Base-by-base conservation (phyloP, 2,329 filamentous ascomycete species). In the Botrytis fragariae region DNA sequence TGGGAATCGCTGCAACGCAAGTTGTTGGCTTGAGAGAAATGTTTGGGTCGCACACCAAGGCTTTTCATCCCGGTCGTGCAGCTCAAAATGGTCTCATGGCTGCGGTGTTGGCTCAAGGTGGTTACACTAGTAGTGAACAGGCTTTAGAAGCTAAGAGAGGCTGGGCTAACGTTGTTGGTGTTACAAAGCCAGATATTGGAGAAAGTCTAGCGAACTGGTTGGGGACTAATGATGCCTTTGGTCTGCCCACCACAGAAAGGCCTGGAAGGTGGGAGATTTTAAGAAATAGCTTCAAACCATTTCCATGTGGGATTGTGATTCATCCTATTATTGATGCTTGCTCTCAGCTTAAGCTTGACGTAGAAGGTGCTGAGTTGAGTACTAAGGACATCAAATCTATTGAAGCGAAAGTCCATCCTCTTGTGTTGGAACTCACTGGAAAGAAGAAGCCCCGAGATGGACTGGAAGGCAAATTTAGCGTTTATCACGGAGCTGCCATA, bases 281-380 rank as follows among this genome's bases (percentile, higher is more conserved):
- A 76, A 83, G 83, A 75, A 88, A 88, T 74, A 84, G 85, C 1
- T 88, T 88, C 80, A 88, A 89, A 77, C 87, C 86, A 0, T 89
- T 86, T 74, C 86, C 87, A 0, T 88, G 87, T 77, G 87, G 86
- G 1, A 88, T 88, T 74, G 86, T 88, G 0, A 86, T 87, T 75
- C 87, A 89, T 78, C 86, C 87, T 1, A 82, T 84, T 5, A 88
- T 89, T 72, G 86, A 89, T 77, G 86, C 80, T 3, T 85, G 84
- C 74, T 84, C 85, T 22, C 84, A 86, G 75, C 76, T 88, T 22
- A 83, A 85, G 76, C 77, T 80, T 1, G 79, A 86, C 68, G 78
- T 84, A 59, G 65, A 78, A 20, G 68, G 76, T 18, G 75, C 81
- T 57, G 81, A 80, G 0, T 76, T 82, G 5, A 68, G 77, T 22